These are phyloP conservation scores for Puya raimondii DNA, from an alignment of 176 grass and related monocot genomes.

Conservation along the genomic window DNA sequence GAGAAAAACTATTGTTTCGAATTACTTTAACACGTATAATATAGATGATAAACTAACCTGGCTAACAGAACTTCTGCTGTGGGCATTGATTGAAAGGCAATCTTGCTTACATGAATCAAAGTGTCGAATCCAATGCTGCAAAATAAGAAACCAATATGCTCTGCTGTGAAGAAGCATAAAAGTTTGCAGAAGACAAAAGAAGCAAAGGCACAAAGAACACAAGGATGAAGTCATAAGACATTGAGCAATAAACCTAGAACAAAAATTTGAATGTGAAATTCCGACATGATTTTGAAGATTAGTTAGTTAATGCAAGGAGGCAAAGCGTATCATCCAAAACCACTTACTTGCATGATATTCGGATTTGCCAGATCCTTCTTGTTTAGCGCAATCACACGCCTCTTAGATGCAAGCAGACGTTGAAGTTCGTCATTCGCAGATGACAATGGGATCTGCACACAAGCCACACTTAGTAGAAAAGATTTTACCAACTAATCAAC, in stretches of 20 bases:
- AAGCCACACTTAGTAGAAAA: conserved; percentile 25
- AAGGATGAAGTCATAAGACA: not conserved
- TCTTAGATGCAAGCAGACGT: conserved; percentile 53
- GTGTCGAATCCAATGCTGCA: conserved; percentile 66
- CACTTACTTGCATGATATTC: conserved; percentile 84
- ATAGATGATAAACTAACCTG: conserved; percentile 47
- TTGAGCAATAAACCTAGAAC: not conserved
- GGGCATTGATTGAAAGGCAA: conserved; percentile 86
- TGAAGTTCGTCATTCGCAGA: conserved; percentile 82
- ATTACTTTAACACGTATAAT: not conserved
- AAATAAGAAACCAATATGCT: conserved; percentile 17
- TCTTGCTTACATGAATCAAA: conserved; percentile 74
- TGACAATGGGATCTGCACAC: conserved; percentile 72
- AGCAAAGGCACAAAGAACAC: not conserved
- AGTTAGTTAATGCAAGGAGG: not conserved
- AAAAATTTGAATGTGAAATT: not conserved
- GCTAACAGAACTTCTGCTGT: conserved; percentile 71
- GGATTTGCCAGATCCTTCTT: conserved; percentile 96
- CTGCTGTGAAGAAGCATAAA: not conserved
- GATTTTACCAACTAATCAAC: not conserved
- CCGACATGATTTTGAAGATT: not conserved
- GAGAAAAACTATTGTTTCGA: too few species aligned
- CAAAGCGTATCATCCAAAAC: not conserved
- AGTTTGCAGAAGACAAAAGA: conserved; percentile 10
- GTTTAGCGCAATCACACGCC: conserved; percentile 80